phyloP scores from a whole-genome alignment of 352 stramenopile species.

The Thalassiosira sp. region DNA sequence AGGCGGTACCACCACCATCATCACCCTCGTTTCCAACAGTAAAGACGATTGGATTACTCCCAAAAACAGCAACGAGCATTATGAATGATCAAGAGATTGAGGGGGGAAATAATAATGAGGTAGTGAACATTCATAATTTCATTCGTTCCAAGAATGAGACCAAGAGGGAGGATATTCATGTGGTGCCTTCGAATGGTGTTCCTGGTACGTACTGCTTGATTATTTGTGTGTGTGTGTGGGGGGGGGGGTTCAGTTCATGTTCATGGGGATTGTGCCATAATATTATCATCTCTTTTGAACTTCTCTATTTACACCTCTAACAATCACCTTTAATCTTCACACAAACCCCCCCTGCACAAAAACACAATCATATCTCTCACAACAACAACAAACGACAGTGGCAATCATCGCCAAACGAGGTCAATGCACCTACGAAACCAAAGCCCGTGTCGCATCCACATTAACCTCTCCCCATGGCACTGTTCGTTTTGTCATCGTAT shows the following conservation, averaged over 20 bases:
- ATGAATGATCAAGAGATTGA: no score
- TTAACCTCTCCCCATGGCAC: slow-evolving; percentile 49
- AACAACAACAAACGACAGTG: no score
- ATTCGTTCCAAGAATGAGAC: slow-evolving; percentile 1
- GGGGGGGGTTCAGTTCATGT: no score
- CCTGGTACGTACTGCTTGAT: slow-evolving; percentile 16
- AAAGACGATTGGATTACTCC: no score
- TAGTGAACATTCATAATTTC: background rate
- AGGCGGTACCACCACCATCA: no score
- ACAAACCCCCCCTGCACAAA: background rate
- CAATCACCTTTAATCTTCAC: background rate
- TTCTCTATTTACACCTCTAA: no score
- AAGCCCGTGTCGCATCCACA: slow-evolving; percentile 56
- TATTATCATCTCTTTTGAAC: background rate
- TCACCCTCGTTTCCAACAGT: no score
- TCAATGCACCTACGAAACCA: slow-evolving; percentile 72
- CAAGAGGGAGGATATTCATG: slow-evolving; percentile 10
- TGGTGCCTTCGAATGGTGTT: slow-evolving; percentile 36
- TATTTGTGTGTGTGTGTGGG: background rate
- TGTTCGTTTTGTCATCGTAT: slow-evolving; percentile 70
- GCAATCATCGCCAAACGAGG: slow-evolving; percentile 64
- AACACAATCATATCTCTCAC: background rate
- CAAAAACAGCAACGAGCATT: no score
- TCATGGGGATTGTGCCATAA: background rate
- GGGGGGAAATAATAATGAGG: no score